Base-by-base conservation (phyloP, 768 basidiomycete genomes). In the Leucocoprinus sp. region DNA sequence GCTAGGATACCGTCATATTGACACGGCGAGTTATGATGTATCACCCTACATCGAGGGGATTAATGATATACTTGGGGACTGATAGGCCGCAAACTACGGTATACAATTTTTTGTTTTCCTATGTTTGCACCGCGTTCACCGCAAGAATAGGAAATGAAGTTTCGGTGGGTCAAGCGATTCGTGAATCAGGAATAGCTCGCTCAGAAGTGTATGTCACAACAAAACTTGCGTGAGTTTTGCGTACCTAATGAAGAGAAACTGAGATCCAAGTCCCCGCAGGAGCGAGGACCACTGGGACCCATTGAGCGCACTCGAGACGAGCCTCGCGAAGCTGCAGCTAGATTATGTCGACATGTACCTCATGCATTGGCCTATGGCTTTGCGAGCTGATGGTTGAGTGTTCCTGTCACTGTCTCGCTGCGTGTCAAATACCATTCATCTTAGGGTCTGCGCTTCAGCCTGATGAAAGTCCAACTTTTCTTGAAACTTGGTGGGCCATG, bases 261-360 rank as follows among this genome's bases (percentile, higher is more conserved):
- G 54, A 60, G 43, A 64, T n/a, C 7, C n/a, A 23, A 6, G 38
- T 27, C 12, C 28, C 17, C 14, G 37, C 49, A 67, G 60, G 42
- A 50, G 59, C 35, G 57, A 62, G 48, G 57, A 63, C 33, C 71
- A 70, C 49, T 61, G 54, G 26, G 49, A 54, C 18, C 69, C 69
- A 6, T 42, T 53, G 23, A 52, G 55, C 15, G 63, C 63, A 0
- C 58, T 74, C 9, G 55, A 70, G 19, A 44, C 46, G 22, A 64
- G 63, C 42, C 53, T 72, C 35, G 46, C 55, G 37, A 61, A 62
- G 41, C 57, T 69, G 14, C 57, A 58, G 19, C 54, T 61, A 14
- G 65, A 66, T 28, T 75, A 75, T 56, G 62, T 76, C 29, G 74
- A 76, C 57, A 51, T 76, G n/a, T 75, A 69, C 53, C 58, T 70